Base-by-base conservation (phyloP, 2,329 filamentous ascomycete species). In the Xylariaceae sp. region DNA sequence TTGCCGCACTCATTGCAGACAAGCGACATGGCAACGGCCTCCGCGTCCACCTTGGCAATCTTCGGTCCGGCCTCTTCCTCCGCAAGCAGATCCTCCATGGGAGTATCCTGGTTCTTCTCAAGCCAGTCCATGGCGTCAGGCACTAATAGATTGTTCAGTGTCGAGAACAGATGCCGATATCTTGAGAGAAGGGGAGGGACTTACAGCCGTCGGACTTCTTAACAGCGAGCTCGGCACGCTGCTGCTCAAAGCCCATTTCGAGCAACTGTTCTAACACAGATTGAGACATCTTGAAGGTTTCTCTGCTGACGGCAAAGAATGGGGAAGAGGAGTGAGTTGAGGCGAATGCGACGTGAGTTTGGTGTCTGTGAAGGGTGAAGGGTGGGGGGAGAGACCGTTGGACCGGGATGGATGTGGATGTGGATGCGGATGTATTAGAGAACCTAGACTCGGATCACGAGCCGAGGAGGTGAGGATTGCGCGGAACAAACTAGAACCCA, bases 1-100 rank as follows among this genome's bases (percentile, higher is more conserved):
- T 96, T 97, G 71, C 89, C 88, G 72, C 94, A 99, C 58, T 97
- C 93, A 65, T 96, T 94, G 82, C 94, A 99, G 54, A 95, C 82
- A 57, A 97, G 84, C 53, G 91, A 96, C 69, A 86, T 84, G 58
- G 92, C 89, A 58, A 84, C 79, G 68, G 88, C 85, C 60, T 88
- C 90, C 1, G 84, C 83, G 67, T 89, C 80, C 2, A 92, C 78
- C n/a, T 84, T 82, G 4, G 86, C 82, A 9, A 81, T 76, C 17
- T 76, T 76, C 34, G 78, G 75, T 17, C 79, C 78, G 64, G 78
- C 80, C 2, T 79, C 80, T 7, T 83, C 80, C 2, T 81, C 76
- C 34, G 79, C 80, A 64, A 89, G 82, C 62, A 97, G 87, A 59
- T 96, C 88, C 44, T 97, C 92, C 48, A 96, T 73, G 1, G 89